These are phyloP conservation scores for Hygrocybe punicea DNA, from an alignment of 768 basidiomycete genomes.

Conservation along the genomic window DNA sequence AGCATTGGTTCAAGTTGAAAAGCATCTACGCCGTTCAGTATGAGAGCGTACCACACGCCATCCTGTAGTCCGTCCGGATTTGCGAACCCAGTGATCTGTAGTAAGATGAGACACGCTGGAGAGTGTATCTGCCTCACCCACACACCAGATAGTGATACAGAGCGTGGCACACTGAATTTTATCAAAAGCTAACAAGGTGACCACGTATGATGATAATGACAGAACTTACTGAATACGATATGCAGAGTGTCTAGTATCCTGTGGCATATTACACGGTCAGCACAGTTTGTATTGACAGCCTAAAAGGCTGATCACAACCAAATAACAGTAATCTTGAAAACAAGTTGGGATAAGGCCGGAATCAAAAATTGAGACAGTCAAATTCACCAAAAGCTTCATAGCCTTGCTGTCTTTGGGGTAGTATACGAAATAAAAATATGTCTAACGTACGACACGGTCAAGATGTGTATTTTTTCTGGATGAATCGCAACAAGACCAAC, in stretches of 20 bases:
- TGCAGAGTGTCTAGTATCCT: constrained; percentile 44
- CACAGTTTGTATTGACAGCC: not conserved
- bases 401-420: constrained; percentile 37
- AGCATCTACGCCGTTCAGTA: constrained; percentile 16
- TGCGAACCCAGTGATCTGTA: constrained; percentile 40
- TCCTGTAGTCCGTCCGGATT: constrained; percentile 25
- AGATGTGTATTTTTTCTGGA: not conserved
- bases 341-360: too few relatives aligned
- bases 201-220: not conserved
- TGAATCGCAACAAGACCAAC: constrained; percentile 18
- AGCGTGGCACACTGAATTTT: constrained; percentile 38
- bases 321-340: too few relatives aligned
- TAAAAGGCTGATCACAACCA: too few relatives aligned
- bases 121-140: not conserved
- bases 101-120: not conserved
- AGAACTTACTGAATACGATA: constrained; percentile 37
- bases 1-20: too few relatives aligned
- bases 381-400: constrained; percentile 37
- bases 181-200: not conserved
- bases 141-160: constrained; percentile 44
- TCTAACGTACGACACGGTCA: constrained; percentile 20
- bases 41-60: constrained; percentile 42
- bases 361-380: not conserved
- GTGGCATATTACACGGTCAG: not conserved
- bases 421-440: constrained; percentile 42